Evolutionary conservation across 1,284 basidiomycete species (phyloP).

Genomic region (Hemileia vastatrix): DNA sequence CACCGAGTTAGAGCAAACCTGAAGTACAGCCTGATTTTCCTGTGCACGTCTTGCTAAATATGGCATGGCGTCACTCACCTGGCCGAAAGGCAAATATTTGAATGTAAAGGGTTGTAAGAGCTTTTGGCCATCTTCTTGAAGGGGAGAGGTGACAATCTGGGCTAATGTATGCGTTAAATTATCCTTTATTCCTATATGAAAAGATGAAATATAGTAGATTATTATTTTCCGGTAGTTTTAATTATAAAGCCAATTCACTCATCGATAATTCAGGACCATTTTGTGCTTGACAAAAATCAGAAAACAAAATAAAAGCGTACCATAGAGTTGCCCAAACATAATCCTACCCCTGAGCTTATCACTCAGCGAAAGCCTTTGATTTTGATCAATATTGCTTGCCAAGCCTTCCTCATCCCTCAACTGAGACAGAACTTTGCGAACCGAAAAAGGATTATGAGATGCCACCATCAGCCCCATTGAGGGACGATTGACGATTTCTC

Average conservation of each 20-base stretch:
- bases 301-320: no score
- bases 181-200: constrained; percentile 9
- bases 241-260: no score
- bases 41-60: constrained; percentile 15
- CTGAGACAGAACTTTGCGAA: constrained; percentile 5
- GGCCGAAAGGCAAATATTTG: constrained; percentile 18
- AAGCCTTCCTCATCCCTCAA: constrained; percentile 13
- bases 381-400: not conserved
- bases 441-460: constrained; percentile 7
- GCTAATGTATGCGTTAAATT: constrained; percentile 7
- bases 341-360: constrained; percentile 13
- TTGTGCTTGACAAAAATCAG: no score
- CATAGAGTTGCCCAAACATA: constrained; percentile 23
- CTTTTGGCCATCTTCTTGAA: not conserved
- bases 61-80: constrained; percentile 4
- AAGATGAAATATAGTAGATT: not conserved
- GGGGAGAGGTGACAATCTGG: not conserved
- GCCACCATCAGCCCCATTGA: constrained; percentile 8
- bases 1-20: no score
- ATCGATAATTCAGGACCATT: no score
- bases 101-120: constrained; percentile 12
- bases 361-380: not conserved
- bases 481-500: not conserved
- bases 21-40: constrained; percentile 9
- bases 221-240: no score